Base-by-base conservation (phyloP, 805 yeast genomes). In the Lipomyces mesembrius region DNA sequence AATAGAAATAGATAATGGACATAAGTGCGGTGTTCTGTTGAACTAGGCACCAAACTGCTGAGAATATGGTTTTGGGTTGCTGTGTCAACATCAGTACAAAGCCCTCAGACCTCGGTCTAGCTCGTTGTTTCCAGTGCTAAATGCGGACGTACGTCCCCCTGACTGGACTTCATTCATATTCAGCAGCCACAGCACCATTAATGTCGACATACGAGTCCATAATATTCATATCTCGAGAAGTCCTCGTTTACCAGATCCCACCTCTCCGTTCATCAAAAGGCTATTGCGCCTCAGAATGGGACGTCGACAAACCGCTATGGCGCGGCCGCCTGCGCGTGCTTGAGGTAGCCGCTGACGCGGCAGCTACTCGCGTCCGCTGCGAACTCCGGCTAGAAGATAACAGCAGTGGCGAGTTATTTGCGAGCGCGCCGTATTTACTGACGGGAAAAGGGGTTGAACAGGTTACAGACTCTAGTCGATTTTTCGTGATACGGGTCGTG, bases 401-500 rank as follows among this genome's bases (percentile, higher is more conserved):
- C 22, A 60, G 63, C 27, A 65, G 71, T 2, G 77, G 77, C 27
- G 78, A 73, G 39, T 63, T 77, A 59, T 79, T 82, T 69, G 83
- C 83, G 0, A 63, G 55, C 9, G 79, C 81, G 1, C 78, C 75
- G 4, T 80, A 78, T 64, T 72, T 71, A 34, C 62, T 72, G 2
- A 74, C 68, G 32, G 79, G 78, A 20, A 67, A 66, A 17, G 80
- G 77, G 27, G 74, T 81, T 2, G 73, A 66, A 39, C 73, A 75
- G 27, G 81, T 77, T 2, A 53, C 67, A 14, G 79, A 76, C 67
- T 77, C 79, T 35, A 70, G 77, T 7, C 71, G 79, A 53, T 75
- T 76, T 56, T 83, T 77, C 68, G 80, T 79, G 29, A 73, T 82
- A 5, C 63, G 79, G 7, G 74, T 80, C 37, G 75, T 73, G n/a